phyloP scores from a whole-genome alignment of 2,329 filamentous ascomycete genomes.

The Ascochyta rabiei region DNA sequence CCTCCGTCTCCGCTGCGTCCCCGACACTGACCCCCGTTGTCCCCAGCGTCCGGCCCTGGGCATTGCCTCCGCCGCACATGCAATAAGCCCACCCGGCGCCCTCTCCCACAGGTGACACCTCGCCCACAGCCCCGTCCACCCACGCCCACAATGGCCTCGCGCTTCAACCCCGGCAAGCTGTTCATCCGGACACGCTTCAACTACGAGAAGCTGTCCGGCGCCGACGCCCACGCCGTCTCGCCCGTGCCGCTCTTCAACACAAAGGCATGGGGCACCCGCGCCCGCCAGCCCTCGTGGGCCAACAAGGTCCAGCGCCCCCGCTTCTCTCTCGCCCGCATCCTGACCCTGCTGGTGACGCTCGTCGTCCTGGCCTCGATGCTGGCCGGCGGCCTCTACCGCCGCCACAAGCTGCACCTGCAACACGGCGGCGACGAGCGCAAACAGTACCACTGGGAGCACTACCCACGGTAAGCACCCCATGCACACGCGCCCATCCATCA shows the following conservation, averaged over 20 bases:
- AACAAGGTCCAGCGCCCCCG: slow-evolving; percentile 50
- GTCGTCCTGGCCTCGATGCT: slow-evolving; percentile 51
- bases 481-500: not conserved
- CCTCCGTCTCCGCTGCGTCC: slow-evolving; percentile 6
- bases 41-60: slow-evolving; percentile 9
- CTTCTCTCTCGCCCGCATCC: slow-evolving; percentile 50
- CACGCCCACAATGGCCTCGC: slow-evolving; percentile 39
- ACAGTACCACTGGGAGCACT: slow-evolving; percentile 55
- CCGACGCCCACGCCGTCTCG: slow-evolving; percentile 49
- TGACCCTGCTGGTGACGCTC: slow-evolving; percentile 50
- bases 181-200: slow-evolving; percentile 52
- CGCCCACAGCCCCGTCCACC: slow-evolving; percentile 2
- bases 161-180: slow-evolving; percentile 55
- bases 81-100: slow-evolving; percentile 32
- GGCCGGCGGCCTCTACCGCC: slow-evolving; percentile 50
- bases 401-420: slow-evolving; percentile 42
- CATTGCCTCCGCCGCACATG: slow-evolving; percentile 37
- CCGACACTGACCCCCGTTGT: slow-evolving; percentile 5
- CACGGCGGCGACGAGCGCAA: slow-evolving; percentile 42
- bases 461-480: slow-evolving; percentile 45
- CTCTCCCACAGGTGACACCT: slow-evolving; percentile 6
- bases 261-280: slow-evolving; percentile 45
- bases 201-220: slow-evolving; percentile 54
- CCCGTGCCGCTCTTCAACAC: slow-evolving; percentile 48
- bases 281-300: slow-evolving; percentile 45